Evolutionary conservation across 2,329 filamentous ascomycete species (phyloP), one percentile per base, ranked within the genome.

Genomic region (Shiraia sp.): DNA sequence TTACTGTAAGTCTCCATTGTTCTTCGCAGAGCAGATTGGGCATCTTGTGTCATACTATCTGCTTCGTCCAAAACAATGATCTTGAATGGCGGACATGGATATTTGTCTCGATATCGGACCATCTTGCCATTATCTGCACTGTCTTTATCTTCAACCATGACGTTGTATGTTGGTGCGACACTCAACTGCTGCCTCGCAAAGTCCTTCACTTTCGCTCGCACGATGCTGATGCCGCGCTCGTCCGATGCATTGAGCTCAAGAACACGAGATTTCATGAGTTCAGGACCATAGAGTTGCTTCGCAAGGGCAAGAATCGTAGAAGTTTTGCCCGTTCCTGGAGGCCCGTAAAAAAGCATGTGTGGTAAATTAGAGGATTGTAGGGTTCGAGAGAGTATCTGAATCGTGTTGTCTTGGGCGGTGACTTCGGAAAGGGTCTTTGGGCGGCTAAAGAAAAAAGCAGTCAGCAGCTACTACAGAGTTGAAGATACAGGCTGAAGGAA

Each of bases 331-430:
- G 93, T 99, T 29, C 93, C 93, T 0, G 93, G 95, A 0, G 95
- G 93, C 3, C 93, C 93, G 68, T 99, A 99, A 79, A 97, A 97
- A 61, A 99, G 88, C 90, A 99, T 96, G 72, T 99, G 95, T 3
- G 93, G 93, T 27, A 99, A 86, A 83, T 99, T 99, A 50, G 91
- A 90, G 60, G 92, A 90, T 78, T 97, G 91, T 15, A 99, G 79
- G 19, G 90, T 97, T 59, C 93, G 82, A 67, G 92, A 88, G 29
- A 99, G 85, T 56, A 97, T 87, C 40, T 88, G 90, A 42, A 96
- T 88, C 6, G 93, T 97, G 72, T 99, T 93, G 61, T 99, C 93
- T 80, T 99, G 93, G 10, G 92, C 92, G 14, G 93, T 89, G 52
- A 99, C 91, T 80, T 99, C 95, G 66, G 85, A 86, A 35, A 99